Evolutionary conservation across 805 yeast species (phyloP), one percentile per base, ranked within the genome.

Genomic region (Yamadazyma olivae): DNA sequence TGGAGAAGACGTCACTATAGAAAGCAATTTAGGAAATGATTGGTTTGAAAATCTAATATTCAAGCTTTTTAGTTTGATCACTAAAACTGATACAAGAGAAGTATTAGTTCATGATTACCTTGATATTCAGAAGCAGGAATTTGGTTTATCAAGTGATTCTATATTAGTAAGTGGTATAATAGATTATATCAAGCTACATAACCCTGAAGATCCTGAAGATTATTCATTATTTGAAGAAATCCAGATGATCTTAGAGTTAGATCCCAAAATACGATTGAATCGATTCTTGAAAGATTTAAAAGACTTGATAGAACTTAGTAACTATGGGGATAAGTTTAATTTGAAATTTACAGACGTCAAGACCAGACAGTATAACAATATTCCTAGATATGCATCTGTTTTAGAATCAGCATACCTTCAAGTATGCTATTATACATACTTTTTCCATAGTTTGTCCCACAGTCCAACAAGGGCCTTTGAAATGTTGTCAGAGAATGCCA

Each of bases 151-250:
- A 8, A 28, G 33, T 2, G 43, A 48, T 3, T 49, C 60, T 6
- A 63, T 77, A 1, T 53, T 80, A 16, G 66, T 81, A 5, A 79
- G 85, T 50, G 93, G 90, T 2, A 62, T 83, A 1, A 71, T 81
- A 17, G 90, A 82, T 54, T 71, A 71, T 40, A 40, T 80, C 13
- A 38, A 39, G 27, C 14, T 61, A 1, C 14, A 27, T 3, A 44
- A 57, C 26, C 19, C 20, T 3, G 13, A 38, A 1, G 41, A 50
- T 15, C 31, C 33, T 8, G 7, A 33, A 5, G 55, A 56, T 24
- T 32, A 40, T 13, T 28, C 48, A 1, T 32, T 61, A 29, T 54
- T 61, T 33, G 45, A 50, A 13, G 61, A 56, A 2, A 45, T 63
- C 7, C 42, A 50, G 19, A 33, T 50, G 8, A 30, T 45, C 27